A percentile compares a stretch with the other conserved stretches of the same genome.
Conservation (phyloP, 192 early-diverging fungal species). For the Funneliformis geosporum region DNA sequence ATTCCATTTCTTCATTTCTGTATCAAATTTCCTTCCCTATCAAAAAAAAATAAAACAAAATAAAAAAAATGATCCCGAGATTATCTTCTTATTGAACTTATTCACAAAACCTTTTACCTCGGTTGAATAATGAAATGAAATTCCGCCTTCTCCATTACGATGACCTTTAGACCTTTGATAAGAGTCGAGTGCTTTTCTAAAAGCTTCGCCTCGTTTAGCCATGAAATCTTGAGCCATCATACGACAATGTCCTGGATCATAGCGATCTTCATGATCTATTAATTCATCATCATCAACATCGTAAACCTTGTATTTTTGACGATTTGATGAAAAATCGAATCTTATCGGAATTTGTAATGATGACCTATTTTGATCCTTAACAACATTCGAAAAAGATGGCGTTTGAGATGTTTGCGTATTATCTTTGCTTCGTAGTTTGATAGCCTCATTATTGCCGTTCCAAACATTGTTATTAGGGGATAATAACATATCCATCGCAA, state of each 20-base stretch:
- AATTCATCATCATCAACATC: slow-evolving; percentile 37
- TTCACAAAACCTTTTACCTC: slow-evolving; percentile 35
- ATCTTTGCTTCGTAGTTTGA: neutral
- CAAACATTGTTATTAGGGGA: neutral
- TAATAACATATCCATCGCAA: slow-evolving; percentile 43
- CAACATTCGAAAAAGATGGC: too few species aligned
- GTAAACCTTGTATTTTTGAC: slow-evolving; percentile 2
- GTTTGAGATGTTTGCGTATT: neutral
- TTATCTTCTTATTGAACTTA: neutral
- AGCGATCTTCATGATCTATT: slow-evolving; percentile 42
- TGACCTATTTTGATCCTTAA: too few species aligned
- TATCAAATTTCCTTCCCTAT: slow-evolving; percentile 42
- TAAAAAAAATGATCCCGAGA: too few species aligned
- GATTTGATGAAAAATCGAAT: too few species aligned
- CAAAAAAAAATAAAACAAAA: neutral
- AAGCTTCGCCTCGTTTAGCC: slow-evolving; percentile 50
- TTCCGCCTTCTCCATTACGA: slow-evolving; percentile 47
- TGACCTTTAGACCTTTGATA: slow-evolving; percentile 45
- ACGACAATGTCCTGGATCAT: slow-evolving; percentile 54
- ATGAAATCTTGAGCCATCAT: slow-evolving; percentile 40
- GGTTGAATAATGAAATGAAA: slow-evolving; percentile 54
- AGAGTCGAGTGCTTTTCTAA: slow-evolving; percentile 48
- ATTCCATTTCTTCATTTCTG: slow-evolving; percentile 52
- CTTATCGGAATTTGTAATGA: too few species aligned
- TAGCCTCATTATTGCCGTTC: neutral